Conservation (phyloP, 805 yeast genomes). For the Saturnispora ahearnii region DNA sequence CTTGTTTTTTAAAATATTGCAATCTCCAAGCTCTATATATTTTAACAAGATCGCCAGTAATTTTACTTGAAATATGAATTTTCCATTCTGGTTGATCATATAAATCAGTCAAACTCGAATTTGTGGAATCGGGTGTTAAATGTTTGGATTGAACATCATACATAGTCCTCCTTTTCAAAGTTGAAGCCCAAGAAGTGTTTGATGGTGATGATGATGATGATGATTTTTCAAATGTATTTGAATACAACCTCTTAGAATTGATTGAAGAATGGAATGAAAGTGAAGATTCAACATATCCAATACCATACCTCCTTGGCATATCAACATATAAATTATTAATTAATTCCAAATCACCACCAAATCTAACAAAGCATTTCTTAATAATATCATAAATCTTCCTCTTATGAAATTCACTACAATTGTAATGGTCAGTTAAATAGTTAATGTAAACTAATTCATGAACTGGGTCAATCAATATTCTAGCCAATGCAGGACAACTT, state of each 20-base stretch:
- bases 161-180: conserved; percentile 4
- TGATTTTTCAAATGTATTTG: not conserved
- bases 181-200: conserved; percentile 5
- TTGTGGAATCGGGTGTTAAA: not conserved
- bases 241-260: not conserved
- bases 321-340: conserved; percentile 7
- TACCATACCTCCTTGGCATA: conserved; percentile 12
- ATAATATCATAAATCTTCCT: conserved; percentile 10
- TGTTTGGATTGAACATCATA: conserved; percentile 1
- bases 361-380: conserved; percentile 9
- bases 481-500: conserved; percentile 9
- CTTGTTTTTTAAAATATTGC: conserved; percentile 7
- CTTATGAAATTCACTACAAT: conserved; percentile 9
- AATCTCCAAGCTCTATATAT: conserved; percentile 10
- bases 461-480: conserved; percentile 9
- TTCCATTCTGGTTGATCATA: conserved; percentile 9
- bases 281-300: conserved; percentile 9
- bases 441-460: conserved; percentile 9
- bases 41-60: conserved; percentile 3
- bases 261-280: not conserved
- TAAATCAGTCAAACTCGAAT: not conserved
- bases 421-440: conserved; percentile 5
- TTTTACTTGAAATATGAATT: conserved; percentile 2
- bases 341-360: conserved; percentile 9
- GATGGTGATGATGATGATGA: not conserved